Evolutionary conservation across 352 stramenopile genomes (phyloP).

Genomic region (Phytophthora macrochlamydospora): DNA sequence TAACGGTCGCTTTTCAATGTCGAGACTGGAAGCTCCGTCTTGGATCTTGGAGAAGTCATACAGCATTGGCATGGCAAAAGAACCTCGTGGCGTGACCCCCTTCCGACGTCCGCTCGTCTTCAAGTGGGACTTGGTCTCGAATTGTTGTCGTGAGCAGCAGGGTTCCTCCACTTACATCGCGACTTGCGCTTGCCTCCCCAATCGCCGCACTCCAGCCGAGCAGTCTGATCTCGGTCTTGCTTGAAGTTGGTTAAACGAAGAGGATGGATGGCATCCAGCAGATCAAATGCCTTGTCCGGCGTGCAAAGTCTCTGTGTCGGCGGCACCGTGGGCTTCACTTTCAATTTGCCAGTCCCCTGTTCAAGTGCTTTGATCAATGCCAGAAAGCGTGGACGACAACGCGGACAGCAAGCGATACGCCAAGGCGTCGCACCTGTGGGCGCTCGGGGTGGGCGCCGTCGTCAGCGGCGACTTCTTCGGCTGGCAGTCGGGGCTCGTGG

Average conservation of each 20-base stretch:
- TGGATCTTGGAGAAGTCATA: not conserved
- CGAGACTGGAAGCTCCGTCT: too few relatives aligned
- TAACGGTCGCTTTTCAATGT: too few relatives aligned
- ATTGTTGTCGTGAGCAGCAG: constrained; percentile 16
- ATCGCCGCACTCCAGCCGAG: not conserved
- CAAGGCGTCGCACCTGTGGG: constrained; percentile 54
- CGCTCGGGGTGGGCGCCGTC: constrained; percentile 57
- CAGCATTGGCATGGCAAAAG: not conserved
- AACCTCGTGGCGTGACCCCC: constrained; percentile 8
- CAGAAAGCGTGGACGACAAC: constrained; percentile 17
- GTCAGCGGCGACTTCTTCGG: constrained; percentile 70
- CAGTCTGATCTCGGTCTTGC: constrained; percentile 8
- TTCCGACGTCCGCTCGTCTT: constrained; percentile 1
- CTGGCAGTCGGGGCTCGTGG: constrained; percentile 59
- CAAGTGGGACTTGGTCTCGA: not conserved
- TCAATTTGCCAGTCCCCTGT: constrained; percentile 12
- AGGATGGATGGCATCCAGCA: constrained; percentile 24
- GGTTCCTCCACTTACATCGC: constrained; percentile 13
- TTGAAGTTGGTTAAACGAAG: constrained; percentile 14
- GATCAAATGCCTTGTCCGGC: constrained; percentile 6
- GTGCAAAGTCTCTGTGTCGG: constrained; percentile 8
- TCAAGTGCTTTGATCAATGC: constrained; percentile 7
- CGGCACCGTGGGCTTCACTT: constrained; percentile 10
- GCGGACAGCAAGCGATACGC: constrained; percentile 40
- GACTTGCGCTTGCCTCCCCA: not conserved